These are phyloP conservation scores for Colletotrichum sp. DNA, from an alignment of 2,329 filamentous ascomycete genomes.

Conservation along the genomic window DNA sequence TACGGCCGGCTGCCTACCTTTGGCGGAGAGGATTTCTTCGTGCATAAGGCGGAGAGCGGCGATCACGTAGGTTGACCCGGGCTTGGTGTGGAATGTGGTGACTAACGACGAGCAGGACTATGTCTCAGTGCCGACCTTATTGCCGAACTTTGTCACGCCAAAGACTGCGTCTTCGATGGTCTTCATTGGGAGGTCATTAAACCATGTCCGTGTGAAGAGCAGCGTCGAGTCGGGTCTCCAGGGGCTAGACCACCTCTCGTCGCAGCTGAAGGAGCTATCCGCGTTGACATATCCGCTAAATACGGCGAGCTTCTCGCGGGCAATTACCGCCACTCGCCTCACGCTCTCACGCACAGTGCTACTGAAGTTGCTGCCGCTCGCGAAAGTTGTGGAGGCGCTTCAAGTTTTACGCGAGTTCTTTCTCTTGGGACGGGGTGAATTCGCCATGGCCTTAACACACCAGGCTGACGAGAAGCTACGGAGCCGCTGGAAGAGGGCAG, in stretches of 20 bases:
- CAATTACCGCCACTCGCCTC: slow-evolving; percentile 77
- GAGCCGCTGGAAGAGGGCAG: slow-evolving; percentile 72
- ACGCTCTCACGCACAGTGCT: slow-evolving; percentile 85
- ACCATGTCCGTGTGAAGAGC: slow-evolving; percentile 73
- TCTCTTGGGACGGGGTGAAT: slow-evolving; percentile 86
- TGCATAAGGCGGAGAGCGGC: slow-evolving; percentile 56
- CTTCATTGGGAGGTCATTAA: slow-evolving; percentile 88
- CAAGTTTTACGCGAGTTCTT: slow-evolving; percentile 85
- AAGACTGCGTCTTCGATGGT: slow-evolving; percentile 82
- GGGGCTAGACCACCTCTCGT: slow-evolving; percentile 66
- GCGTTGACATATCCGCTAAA: slow-evolving; percentile 76
- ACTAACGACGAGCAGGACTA: slow-evolving; percentile 54
- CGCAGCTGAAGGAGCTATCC: slow-evolving; percentile 73
- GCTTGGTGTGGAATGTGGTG: not conserved
- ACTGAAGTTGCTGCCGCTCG: slow-evolving; percentile 79
- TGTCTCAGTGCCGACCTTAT: slow-evolving; percentile 58
- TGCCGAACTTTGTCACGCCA: slow-evolving; percentile 81
- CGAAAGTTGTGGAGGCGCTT: slow-evolving; percentile 77
- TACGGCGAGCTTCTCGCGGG: slow-evolving; percentile 69
- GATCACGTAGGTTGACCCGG: slow-evolving; percentile 39
- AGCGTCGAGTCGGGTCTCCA: slow-evolving; percentile 47
- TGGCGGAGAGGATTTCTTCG: slow-evolving; percentile 86
- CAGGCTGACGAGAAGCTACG: slow-evolving; percentile 83
- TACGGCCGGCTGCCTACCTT: slow-evolving; percentile 83
- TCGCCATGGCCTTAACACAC: slow-evolving; percentile 83